Evolutionary conservation across 1,139 yeast species (phyloP).

Genomic region (Diutina pseudorugosa): DNA sequence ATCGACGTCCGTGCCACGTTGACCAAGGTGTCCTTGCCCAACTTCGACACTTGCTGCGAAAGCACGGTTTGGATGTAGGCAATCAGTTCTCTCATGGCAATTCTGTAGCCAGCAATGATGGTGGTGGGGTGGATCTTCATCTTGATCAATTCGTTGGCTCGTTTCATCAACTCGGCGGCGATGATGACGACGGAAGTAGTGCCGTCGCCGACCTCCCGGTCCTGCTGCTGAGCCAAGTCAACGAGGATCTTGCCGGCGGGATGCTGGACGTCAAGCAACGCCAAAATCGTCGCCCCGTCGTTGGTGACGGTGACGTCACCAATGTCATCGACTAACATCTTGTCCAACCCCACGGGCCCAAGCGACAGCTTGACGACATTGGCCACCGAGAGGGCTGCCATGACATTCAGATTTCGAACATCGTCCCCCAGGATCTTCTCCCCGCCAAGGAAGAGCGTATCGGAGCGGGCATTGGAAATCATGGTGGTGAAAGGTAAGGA

Average conservation of each 20-base stretch:
- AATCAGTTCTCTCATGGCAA: constrained; percentile 87
- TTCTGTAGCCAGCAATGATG: constrained; percentile 88
- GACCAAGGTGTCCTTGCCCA: constrained; percentile 73
- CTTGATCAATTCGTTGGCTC: constrained; percentile 90
- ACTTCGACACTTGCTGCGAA: constrained; percentile 64
- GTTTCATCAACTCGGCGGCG: constrained; percentile 81
- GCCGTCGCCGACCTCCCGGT: constrained; percentile 98
- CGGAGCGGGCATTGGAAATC: constrained; percentile 67
- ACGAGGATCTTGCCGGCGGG: constrained; percentile 97
- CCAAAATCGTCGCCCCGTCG: constrained; percentile 94
- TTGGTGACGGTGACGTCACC: constrained; percentile 98
- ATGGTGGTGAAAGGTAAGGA: constrained; percentile 10
- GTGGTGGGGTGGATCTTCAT: constrained; percentile 96
- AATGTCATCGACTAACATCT: constrained; percentile 97
- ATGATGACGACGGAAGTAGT: constrained; percentile 93
- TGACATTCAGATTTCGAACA: constrained; percentile 87
- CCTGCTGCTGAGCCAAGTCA: constrained; percentile 97
- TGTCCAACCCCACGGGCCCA: constrained; percentile 97
- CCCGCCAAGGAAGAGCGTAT: constrained; percentile 88
- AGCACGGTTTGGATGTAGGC: constrained; percentile 80
- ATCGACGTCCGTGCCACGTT: constrained; percentile 94
- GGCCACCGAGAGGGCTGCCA: constrained; percentile 94
- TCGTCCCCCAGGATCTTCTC: constrained; percentile 95
- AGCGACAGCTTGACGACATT: constrained; percentile 93
- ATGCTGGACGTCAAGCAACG: constrained; percentile 90